Conservation (phyloP, 2,329 filamentous ascomycete species). For the Aspergillus costaricaensis region DNA sequence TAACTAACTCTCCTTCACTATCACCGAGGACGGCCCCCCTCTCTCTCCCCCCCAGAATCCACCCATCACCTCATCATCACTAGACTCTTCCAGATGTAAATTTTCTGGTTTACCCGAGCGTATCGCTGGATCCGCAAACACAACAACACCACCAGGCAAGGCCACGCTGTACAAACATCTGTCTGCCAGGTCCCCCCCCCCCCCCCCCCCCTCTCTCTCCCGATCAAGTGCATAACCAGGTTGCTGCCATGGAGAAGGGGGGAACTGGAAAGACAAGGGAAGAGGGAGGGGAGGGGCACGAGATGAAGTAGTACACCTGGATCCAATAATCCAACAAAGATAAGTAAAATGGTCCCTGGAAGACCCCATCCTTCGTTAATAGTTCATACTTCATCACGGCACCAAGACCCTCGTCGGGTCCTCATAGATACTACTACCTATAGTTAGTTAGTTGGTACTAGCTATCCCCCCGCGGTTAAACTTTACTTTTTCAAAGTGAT, state of each 20-base stretch:
- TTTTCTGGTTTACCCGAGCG: slow-evolving; percentile 7
- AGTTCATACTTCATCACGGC: neutral
- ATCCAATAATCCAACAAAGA: slow-evolving; percentile 5
- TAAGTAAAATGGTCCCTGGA: neutral
- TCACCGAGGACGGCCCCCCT: too few relatives aligned
- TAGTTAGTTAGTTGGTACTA: too few relatives aligned
- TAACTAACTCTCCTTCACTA: too few relatives aligned
- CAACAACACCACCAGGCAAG: neutral
- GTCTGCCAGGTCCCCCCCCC: neutral
- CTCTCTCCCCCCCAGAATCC: too few relatives aligned
- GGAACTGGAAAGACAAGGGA: neutral
- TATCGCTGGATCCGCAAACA: slow-evolving; percentile 4
- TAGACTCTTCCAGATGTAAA: too few relatives aligned
- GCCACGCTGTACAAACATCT: slow-evolving; percentile 9
- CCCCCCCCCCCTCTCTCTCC: neutral
- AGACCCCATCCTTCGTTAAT: neutral
- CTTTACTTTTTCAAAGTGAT: slow-evolving; percentile 6
- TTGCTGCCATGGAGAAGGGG: neutral
- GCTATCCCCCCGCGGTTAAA: neutral
- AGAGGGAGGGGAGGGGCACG: too few relatives aligned
- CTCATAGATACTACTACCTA: neutral
- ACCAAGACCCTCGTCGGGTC: neutral
- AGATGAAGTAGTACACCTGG: slow-evolving; percentile 1
- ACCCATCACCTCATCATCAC: too few relatives aligned
- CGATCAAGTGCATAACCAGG: too few relatives aligned